These are phyloP conservation scores for Daedalea quercina DNA, from an alignment of 768 basidiomycete genomes.

Conservation along the genomic window DNA sequence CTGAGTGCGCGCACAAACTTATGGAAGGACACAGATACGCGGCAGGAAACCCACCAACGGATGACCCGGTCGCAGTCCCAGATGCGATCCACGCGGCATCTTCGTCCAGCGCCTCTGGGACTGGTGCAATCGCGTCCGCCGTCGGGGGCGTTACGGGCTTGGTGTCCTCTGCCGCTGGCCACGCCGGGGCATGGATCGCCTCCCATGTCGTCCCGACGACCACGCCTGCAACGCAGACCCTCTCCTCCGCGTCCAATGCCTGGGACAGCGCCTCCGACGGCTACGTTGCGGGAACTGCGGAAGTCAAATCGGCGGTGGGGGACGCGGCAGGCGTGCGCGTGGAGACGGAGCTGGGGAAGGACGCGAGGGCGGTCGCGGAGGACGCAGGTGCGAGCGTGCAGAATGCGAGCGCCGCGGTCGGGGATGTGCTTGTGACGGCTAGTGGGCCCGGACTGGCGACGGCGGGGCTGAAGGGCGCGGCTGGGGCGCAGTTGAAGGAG, in stretches of 20 bases:
- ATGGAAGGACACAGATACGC: slow-evolving; percentile 5
- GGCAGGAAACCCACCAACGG: slow-evolving; percentile 9
- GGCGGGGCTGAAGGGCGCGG: slow-evolving; percentile 16
- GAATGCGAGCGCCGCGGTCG: slow-evolving; percentile 12
- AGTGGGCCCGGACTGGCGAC: slow-evolving; percentile 11
- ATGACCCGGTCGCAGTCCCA: slow-evolving; percentile 8
- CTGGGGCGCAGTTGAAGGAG: slow-evolving; percentile 10
- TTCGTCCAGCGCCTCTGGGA: slow-evolving; percentile 6
- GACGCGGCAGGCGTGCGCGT: slow-evolving; percentile 14
- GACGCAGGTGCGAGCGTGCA: slow-evolving; percentile 12
- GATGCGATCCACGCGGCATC: slow-evolving; percentile 9
- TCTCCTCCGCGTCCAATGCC: slow-evolving; percentile 7
- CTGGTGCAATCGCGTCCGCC: slow-evolving; percentile 10
- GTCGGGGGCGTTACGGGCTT: slow-evolving; percentile 10
- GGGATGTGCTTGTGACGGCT: slow-evolving; percentile 10
- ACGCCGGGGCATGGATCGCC: slow-evolving; percentile 19
- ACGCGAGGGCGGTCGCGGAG: slow-evolving; percentile 15
- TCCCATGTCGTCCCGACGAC: slow-evolving; percentile 12
- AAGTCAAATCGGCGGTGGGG: slow-evolving; percentile 11
- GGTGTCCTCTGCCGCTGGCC: slow-evolving; percentile 15
- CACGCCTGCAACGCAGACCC: slow-evolving; percentile 7
- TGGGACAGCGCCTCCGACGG: slow-evolving; percentile 6
- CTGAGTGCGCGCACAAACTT: not conserved
- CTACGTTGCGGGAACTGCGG: slow-evolving; percentile 6
- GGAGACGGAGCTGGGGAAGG: slow-evolving; percentile 16